Evolutionary conservation across 768 basidiomycete genomes (phyloP), one percentile per base, ranked within the genome.

Genomic region (Galerina marginata): DNA sequence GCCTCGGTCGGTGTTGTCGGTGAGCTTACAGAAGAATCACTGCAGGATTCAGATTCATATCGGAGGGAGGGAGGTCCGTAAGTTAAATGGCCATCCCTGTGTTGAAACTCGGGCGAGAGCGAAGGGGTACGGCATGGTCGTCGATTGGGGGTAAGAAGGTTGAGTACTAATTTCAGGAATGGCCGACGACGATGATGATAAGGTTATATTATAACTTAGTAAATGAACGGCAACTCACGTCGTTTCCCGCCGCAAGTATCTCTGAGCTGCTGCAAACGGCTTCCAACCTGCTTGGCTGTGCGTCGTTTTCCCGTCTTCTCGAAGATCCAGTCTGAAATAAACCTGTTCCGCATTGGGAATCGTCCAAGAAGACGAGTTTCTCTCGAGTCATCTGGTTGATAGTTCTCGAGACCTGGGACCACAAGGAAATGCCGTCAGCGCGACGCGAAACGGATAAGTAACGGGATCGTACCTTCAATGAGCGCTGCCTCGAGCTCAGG

Each of bases 201-300:
- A 59, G 57, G 49, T 44, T 46, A 40, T 47, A 51, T 54, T 57
- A 59, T 23, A 60, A 36, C 14, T 38, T 54, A 39, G 48, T 29
- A 56, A 40, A 56, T 23, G 45, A 54, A 50, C 40, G 61, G 54
- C 7, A 29, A 82, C 89, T 74, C 71, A 92, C 91, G 77, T 71
- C 84, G 78, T 71, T 88, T 89, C 40, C 89, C 90, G 49, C 88
- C 86, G 65, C 86, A 83, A 2, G 89, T 88, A 71, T 92, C 90
- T 65, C 89, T 77, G 54, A 92, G 82, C 68, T 92, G 90, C 69
- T 92, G 91, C 36, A 92, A 77, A 56, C 91, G 88, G 68, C 88
- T 90, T 58, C 91, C 90, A 48, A 92, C 90, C 73, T 92, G 90
- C 71, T 92, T 92, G 23, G 90, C 84, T 7, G 88, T 88, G 60